Percentiles rank a stretch among this genome's conserved stretches.
Conservation (phyloP, 148 eudicot genomes). For the Dianthus caryophyllus region DNA sequence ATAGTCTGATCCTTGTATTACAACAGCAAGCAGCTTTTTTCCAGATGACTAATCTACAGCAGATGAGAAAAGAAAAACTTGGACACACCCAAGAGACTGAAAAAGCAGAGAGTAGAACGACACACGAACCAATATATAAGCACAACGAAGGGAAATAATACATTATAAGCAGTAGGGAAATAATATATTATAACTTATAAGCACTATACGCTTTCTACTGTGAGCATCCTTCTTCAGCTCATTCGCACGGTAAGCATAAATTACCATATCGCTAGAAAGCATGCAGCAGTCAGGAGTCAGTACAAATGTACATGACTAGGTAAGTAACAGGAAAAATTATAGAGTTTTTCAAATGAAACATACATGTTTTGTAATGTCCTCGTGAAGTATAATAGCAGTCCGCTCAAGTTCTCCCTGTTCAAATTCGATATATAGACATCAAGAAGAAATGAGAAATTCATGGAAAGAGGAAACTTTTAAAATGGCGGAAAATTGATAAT, state of each 20-base stretch:
- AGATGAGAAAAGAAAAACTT: background rate
- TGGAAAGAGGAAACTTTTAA: background rate
- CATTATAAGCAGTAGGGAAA: too few species aligned
- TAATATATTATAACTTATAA: background rate
- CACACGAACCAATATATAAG: background rate
- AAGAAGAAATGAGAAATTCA: background rate
- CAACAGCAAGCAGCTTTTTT: background rate
- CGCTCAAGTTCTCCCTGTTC: conserved; percentile 65
- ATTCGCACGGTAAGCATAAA: background rate
- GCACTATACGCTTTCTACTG: background rate
- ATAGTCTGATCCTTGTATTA: too few species aligned
- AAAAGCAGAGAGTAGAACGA: background rate
- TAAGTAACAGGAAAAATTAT: background rate
- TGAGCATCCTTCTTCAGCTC: background rate
- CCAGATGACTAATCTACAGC: background rate
- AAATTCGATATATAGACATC: conserved; percentile 5
- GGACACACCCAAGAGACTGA: background rate
- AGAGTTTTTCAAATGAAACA: conserved; percentile 16
- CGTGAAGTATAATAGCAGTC: conserved; percentile 53
- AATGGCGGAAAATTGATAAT: background rate
- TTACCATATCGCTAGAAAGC: background rate
- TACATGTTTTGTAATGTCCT: conserved; percentile 78
- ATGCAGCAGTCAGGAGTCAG: background rate
- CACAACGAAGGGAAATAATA: background rate
- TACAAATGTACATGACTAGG: background rate